Conservation (phyloP, 345 rosid genomes). For the Eutrema yunnanense region DNA sequence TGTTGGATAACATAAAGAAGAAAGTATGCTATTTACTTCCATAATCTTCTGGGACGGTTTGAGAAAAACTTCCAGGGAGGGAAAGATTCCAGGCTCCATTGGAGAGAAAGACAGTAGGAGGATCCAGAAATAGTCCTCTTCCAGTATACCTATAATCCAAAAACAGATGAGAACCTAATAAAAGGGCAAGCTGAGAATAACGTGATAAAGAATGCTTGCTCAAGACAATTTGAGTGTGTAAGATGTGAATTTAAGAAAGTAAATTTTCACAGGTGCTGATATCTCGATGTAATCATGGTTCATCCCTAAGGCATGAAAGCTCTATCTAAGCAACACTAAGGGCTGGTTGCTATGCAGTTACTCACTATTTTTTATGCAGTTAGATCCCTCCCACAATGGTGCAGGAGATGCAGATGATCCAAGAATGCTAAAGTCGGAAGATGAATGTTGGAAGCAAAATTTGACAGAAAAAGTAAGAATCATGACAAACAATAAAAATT, state of each 20-base stretch:
- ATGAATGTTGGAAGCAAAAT: not conserved
- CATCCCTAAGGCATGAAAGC: not conserved
- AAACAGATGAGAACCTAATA: not conserved
- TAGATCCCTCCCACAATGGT: not conserved
- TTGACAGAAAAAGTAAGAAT: not conserved
- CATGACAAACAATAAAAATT: not conserved
- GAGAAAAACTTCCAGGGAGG: constrained; percentile 48
- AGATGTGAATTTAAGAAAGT: not conserved
- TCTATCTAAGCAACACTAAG: not conserved
- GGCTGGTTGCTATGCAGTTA: not conserved
- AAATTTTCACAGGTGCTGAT: not conserved
- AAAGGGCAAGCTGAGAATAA: not conserved
- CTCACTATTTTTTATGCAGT: not conserved
- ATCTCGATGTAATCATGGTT: not conserved
- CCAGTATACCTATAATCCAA: constrained; percentile 68
- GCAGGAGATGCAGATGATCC: constrained; percentile 1
- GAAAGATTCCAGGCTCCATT: constrained; percentile 59
- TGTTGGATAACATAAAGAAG: not conserved
- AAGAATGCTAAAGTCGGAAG: not conserved
- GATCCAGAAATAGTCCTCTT: constrained; percentile 86
- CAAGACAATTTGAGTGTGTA: not conserved
- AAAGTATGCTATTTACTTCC: constrained; percentile 36
- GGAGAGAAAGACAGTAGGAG: constrained; percentile 73
- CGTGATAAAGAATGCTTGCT: not conserved
- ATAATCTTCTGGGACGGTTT: constrained; percentile 22